Percentiles rank a stretch among this genome's conserved stretches.
These are phyloP conservation scores for Gossypium bickii DNA, from an alignment of 345 rosid species.

Conservation along the genomic window DNA sequence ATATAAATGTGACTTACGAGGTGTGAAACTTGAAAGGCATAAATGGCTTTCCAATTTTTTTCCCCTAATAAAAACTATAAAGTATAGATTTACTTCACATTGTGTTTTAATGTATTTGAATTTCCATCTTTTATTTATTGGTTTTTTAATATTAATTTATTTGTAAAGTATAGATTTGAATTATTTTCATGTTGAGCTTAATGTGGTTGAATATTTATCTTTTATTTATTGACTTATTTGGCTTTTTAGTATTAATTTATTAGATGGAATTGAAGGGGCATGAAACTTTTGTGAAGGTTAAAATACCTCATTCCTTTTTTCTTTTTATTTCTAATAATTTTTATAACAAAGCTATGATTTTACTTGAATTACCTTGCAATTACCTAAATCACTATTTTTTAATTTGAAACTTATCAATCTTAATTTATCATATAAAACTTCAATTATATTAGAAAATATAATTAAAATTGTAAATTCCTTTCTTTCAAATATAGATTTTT, in stretches of 20 bases:
- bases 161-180: too few species aligned
- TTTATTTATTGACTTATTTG: neutral
- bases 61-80: neutral
- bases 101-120: neutral
- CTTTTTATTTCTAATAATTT: neutral
- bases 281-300: neutral
- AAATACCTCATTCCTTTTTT: neutral
- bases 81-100: neutral
- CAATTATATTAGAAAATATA: neutral
- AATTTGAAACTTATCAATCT: neutral
- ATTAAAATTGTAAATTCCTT: neutral
- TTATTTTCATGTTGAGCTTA: too few species aligned
- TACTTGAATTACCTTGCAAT: neutral
- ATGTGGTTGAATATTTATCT: too few species aligned
- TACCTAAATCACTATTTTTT: neutral
- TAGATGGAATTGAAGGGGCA: neutral
- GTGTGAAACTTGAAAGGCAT: neutral
- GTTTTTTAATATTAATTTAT: too few species aligned
- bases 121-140: neutral
- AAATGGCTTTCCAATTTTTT: neutral
- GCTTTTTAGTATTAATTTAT: neutral
- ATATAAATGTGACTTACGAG: neutral
- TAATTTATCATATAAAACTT: neutral
- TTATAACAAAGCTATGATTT: neutral
- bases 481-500: neutral